phyloP scores from a whole-genome alignment of 1,284 basidiomycete species.

The Thelephora terrestris region DNA sequence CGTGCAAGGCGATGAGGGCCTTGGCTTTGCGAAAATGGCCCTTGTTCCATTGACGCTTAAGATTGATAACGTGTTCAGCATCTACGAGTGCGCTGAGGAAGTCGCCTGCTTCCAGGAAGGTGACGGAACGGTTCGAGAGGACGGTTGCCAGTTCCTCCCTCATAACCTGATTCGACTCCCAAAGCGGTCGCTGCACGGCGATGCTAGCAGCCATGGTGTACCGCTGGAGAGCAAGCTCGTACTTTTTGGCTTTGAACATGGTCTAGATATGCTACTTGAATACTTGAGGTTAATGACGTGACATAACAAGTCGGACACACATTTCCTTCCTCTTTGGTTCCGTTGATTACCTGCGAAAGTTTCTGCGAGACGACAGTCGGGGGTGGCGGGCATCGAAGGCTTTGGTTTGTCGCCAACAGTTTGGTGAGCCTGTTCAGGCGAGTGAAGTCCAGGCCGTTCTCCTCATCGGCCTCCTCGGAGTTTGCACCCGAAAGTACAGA shows the following conservation, averaged over 20 bases:
- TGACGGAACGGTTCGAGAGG: slow-evolving; percentile 86
- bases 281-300: neutral
- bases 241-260: slow-evolving; percentile 69
- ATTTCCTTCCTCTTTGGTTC: slow-evolving; percentile 87
- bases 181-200: slow-evolving; percentile 78
- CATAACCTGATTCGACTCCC: slow-evolving; percentile 78
- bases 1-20: slow-evolving; percentile 72
- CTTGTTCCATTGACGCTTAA: slow-evolving; percentile 89
- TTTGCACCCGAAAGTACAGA: slow-evolving; percentile 52
- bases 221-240: slow-evolving; percentile 66
- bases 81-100: slow-evolving; percentile 80
- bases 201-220: slow-evolving; percentile 82
- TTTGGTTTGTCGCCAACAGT: slow-evolving; percentile 60
- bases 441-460: slow-evolving; percentile 63
- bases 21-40: slow-evolving; percentile 92
- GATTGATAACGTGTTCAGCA: slow-evolving; percentile 80
- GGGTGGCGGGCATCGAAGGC: slow-evolving; percentile 72
- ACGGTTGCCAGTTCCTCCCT: slow-evolving; percentile 86
- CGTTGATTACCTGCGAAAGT: slow-evolving; percentile 61
- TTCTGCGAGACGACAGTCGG: slow-evolving; percentile 68
- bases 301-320: slow-evolving; percentile 30
- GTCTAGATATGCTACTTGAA: slow-evolving; percentile 30
- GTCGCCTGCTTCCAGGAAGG: slow-evolving; percentile 71
- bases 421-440: slow-evolving; percentile 65
- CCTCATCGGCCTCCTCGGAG: slow-evolving; percentile 57